Base-by-base conservation (phyloP, 2,329 filamentous ascomycete genomes). In the Cladosporium velox region DNA sequence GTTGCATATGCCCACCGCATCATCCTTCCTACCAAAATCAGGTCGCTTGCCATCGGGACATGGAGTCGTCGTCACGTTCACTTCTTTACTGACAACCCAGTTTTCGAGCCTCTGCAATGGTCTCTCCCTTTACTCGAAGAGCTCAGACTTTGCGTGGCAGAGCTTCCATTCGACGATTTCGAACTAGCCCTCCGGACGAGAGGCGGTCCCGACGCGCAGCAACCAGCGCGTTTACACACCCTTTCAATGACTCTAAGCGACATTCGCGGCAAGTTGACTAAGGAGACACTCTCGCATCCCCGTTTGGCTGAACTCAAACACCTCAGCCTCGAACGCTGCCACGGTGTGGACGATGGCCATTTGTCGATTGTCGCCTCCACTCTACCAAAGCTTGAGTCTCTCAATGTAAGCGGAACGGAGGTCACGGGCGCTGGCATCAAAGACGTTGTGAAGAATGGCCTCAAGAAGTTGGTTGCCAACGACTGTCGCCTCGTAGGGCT, bases 391-490 rank as follows among this genome's bases (percentile, higher is more conserved):
- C 67, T 77, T 71, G 21, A 68, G 44, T 47, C 67, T 0, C 67
- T 83, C 18, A 72, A 82, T 64, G 51, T 83, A 0, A 77, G 75
- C 0, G 68, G 70, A 0, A 79, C 78, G 1, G 68, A 70, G 6
- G 75, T 83, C 44, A 80, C 79, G 0, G 81, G 81, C 7, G 78
- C 77, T 0, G 73, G 76, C 2, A 74, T 83, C 35, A 80, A 79
- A 67, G 74, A 74, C 66, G 68, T 80, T 18, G 73, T 77, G 0
- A 44, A 64, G 8, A 32, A 21, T 14, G 26, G 65, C 7, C 67
- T 81, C 5, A 70, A 70, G 51, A 67, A 66, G 12, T 68, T 82
- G 21, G 72, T 71, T 2, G 69, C 79, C 21, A 72, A 80, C 54
- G 67, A 77, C 10, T 82, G 80, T 58, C 62, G 62, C 2, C 59